Percentiles rank a stretch among this genome's conserved stretches.
Conservation (phyloP, 2,329 filamentous ascomycete genomes). For the Penicillium sclerotigenum region DNA sequence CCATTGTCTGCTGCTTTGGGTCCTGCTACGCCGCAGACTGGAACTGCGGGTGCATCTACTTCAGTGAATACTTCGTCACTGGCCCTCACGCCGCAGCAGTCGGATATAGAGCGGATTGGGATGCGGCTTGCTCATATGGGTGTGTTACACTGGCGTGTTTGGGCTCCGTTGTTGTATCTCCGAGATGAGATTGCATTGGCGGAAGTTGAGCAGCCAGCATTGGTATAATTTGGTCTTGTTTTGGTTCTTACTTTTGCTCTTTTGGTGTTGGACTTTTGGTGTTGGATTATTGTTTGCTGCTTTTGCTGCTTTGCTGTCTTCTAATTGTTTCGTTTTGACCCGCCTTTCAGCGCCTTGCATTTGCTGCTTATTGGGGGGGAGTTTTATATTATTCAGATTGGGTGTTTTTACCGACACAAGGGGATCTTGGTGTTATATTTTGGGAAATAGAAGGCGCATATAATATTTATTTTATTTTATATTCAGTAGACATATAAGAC, state of each 20-base stretch:
- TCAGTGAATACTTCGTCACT: constrained; percentile 4
- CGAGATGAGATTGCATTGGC: constrained; percentile 26
- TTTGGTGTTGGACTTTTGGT: background rate
- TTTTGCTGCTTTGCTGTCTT: background rate
- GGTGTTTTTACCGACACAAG: constrained; percentile 2
- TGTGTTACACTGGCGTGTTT: constrained; percentile 85
- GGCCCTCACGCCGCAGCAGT: constrained; percentile 25
- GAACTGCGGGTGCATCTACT: background rate
- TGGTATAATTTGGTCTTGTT: constrained; percentile 14
- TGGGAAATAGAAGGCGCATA: constrained; percentile 9
- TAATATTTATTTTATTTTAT: background rate
- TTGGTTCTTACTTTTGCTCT: background rate
- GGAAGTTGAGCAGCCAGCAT: constrained; percentile 2
- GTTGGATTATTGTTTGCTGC: background rate
- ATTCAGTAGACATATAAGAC: too few species aligned
- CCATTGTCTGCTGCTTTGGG: constrained; percentile 15
- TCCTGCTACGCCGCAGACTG: constrained; percentile 7
- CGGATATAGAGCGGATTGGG: constrained; percentile 54
- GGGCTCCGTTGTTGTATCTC: constrained; percentile 70
- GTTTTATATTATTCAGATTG: background rate
- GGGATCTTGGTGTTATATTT: constrained; percentile 2
- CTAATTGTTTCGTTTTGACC: constrained; percentile 8
- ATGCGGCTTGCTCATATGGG: constrained; percentile 78
- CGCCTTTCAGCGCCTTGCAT: constrained; percentile 22
- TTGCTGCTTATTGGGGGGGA: background rate